These are phyloP conservation scores for Starmerella etchellsii DNA, from an alignment of 805 yeast genomes.

Conservation along the genomic window DNA sequence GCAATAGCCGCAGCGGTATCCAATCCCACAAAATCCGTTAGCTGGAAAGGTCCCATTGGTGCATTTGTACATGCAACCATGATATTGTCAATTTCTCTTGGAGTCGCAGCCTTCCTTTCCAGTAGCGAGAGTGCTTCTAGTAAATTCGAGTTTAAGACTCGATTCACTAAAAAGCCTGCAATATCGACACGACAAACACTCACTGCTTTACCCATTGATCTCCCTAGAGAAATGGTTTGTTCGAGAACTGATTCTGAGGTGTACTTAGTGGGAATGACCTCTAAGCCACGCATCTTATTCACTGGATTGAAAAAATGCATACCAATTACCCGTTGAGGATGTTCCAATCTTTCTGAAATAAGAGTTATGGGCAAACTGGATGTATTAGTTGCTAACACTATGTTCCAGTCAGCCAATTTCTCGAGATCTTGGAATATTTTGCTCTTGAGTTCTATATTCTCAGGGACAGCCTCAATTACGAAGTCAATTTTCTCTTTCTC, in stretches of 20 bases:
- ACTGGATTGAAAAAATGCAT: conserved; percentile 36
- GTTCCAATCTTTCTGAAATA: conserved; percentile 32
- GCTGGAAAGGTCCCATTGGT: conserved; percentile 35
- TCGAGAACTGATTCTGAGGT: conserved; percentile 27
- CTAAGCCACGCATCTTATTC: conserved; percentile 34
- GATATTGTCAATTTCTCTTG: conserved; percentile 32
- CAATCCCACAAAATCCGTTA: conserved; percentile 34
- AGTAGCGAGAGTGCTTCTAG: conserved; percentile 31
- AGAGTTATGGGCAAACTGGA: conserved; percentile 33
- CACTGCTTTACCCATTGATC: conserved; percentile 29
- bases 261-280: conserved; percentile 31
- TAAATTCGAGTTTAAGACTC: conserved; percentile 32
- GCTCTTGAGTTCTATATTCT: conserved; percentile 28
- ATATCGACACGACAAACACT: conserved; percentile 25
- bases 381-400: conserved; percentile 32
- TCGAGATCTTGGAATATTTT: conserved; percentile 27
- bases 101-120: conserved; percentile 30
- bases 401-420: conserved; percentile 17
- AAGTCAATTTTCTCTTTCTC: conserved; percentile 27
- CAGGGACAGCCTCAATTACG: conserved; percentile 35
- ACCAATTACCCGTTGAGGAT: conserved; percentile 33
- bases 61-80: conserved; percentile 34
- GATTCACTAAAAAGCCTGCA: conserved; percentile 34
- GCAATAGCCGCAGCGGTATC: conserved; percentile 33
- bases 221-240: conserved; percentile 25